phyloP scores from a whole-genome alignment of 2,329 filamentous ascomycete genomes.

The Venturia oleaginea region DNA sequence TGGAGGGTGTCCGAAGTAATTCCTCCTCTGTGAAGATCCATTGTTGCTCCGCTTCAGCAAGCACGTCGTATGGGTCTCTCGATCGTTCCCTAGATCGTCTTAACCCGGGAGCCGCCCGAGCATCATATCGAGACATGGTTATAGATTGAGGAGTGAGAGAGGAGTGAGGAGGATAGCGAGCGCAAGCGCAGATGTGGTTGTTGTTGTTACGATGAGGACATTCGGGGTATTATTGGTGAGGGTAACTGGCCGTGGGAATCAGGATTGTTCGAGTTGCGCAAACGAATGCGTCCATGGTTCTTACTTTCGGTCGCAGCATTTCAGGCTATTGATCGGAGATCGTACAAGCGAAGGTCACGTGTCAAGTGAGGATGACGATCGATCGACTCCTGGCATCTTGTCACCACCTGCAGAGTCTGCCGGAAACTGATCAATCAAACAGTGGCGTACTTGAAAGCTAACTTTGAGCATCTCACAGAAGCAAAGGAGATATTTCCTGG shows the following conservation, averaged over 20 bases:
- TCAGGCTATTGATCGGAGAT: not conserved
- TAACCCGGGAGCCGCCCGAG: not conserved
- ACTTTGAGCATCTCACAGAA: not conserved
- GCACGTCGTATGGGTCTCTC: constrained; percentile 32
- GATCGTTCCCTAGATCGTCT: constrained; percentile 6
- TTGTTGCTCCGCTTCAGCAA: constrained; percentile 55
- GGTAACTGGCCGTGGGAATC: not conserved
- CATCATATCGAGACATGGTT: not conserved
- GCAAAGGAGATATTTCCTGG: no score
- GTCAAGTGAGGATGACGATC: no score
- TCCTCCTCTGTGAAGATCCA: constrained; percentile 88
- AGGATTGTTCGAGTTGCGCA: not conserved
- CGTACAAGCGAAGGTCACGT: not conserved
- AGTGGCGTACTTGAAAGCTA: not conserved
- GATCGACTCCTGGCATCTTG: no score
- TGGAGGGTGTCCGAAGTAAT: constrained; percentile 70
- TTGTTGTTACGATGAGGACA: not conserved
- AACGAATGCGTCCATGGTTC: not conserved
- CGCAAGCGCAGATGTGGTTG: not conserved
- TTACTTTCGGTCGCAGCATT: no score
- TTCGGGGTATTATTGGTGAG: not conserved
- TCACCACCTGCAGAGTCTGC: no score
- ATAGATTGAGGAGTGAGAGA: not conserved
- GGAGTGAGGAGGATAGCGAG: not conserved
- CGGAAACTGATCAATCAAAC: no score